phyloP scores from a whole-genome alignment of 2,329 filamentous ascomycete genomes.

The Pestalotiopsis sp. region DNA sequence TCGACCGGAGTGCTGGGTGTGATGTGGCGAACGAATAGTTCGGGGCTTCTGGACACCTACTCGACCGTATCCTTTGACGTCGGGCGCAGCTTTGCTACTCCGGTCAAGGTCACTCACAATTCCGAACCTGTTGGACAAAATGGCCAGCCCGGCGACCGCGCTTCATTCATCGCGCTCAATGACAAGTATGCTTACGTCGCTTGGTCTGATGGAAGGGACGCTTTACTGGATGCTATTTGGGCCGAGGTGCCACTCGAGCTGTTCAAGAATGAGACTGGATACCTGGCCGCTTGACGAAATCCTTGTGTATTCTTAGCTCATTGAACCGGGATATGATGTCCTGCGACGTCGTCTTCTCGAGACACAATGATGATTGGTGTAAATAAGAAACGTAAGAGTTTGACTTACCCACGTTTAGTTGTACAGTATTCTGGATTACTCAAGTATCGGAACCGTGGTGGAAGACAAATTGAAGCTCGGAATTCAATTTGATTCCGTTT shows the following conservation, averaged over 20 bases:
- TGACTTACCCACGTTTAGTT: too few species aligned
- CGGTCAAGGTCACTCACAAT: conserved; percentile 3
- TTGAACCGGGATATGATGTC: too few species aligned
- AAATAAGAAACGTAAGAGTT: too few species aligned
- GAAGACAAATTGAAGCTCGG: neutral
- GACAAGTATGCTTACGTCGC: neutral
- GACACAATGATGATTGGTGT: too few species aligned
- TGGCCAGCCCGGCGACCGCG: conserved; percentile 4
- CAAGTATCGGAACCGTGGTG: neutral
- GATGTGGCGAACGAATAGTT: neutral
- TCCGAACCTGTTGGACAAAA: neutral
- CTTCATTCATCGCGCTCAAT: neutral
- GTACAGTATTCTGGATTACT: too few species aligned
- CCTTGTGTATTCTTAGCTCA: neutral
- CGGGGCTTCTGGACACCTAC: neutral
- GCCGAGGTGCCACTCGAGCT: conserved; percentile 1
- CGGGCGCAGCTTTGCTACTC: neutral
- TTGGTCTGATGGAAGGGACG: neutral
- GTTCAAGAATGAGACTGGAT: neutral
- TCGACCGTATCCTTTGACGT: neutral
- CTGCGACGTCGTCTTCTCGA: too few species aligned
- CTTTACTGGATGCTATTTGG: neutral
- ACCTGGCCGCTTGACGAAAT: neutral
- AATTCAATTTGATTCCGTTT: neutral
- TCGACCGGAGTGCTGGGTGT: neutral